Base-by-base conservation (phyloP, 306 rosid species). In the Rubus idaeus region DNA sequence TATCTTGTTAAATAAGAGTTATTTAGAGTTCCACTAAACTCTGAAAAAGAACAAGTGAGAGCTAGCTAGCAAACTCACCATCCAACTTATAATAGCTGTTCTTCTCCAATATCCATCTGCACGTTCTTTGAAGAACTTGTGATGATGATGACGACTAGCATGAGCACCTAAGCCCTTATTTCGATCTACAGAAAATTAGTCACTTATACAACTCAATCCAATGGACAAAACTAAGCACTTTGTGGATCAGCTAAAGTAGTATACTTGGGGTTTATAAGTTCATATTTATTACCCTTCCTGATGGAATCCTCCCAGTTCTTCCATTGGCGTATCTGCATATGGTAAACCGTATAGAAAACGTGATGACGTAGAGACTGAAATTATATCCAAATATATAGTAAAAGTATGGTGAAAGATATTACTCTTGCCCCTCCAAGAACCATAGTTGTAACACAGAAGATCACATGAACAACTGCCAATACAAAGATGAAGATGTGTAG, bases 401-500 rank as follows among this genome's bases (percentile, higher is more conserved):
- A 45, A 45, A 57, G 17, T 1, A n/a, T 39, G 10, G 37, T 56
- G 60, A 21, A 51, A 64, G 70, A 55, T 55, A 64, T 88, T 85
- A 95, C 98, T 89, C 86, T 90, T 70, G 86, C 86, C 44, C 88
- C 75, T 65, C 93, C 97, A 45, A 94, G 96, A 77, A 92, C 13
- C 96, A 90, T 80, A 57, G 98, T 95, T 16, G 86, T 78, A 81
- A 73, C 97, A 67, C 97, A 92, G 72, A 89, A 95, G 78, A 83
- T 39, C 50, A 84, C 97, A 82, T 92, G 98, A 41, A 92, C 97
- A 47, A 95, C 72, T 7, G 97, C 97, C 82, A 95, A 74, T 65
- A 95, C 98, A 76, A 92, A 90, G 84, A 92, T 90, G 87, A 95
- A 95, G 56, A 90, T 90, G 86, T 90, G 98, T 40, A 95, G 90